Evolutionary conservation across 2,329 filamentous ascomycete species (phyloP).

Genomic region (Aspergillus texensis): DNA sequence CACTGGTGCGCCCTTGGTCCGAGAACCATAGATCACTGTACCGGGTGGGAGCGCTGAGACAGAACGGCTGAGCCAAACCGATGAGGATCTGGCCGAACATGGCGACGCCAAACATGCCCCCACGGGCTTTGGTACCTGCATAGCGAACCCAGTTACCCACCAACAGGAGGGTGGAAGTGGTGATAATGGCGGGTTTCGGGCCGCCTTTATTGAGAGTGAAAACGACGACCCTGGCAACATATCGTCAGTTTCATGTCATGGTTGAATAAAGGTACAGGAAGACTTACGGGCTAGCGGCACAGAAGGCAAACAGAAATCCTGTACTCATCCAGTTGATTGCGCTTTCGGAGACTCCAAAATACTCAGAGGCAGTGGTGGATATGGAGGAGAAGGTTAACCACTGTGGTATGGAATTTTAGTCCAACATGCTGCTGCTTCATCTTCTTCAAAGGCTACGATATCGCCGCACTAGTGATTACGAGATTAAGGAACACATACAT

Average conservation of each 20-base stretch:
- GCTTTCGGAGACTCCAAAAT: conserved; percentile 74
- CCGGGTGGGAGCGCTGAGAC: conserved; percentile 82
- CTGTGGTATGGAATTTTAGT: conserved; percentile 45
- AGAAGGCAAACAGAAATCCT: conserved; percentile 82
- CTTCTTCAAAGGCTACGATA: not conserved
- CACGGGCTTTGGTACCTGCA: conserved; percentile 62
- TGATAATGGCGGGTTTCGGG: conserved; percentile 75
- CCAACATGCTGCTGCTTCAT: not conserved
- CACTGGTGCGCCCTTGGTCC: conserved; percentile 76
- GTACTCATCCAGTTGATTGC: conserved; percentile 93
- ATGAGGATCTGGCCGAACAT: conserved; percentile 92
- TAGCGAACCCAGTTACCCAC: conserved; percentile 91
- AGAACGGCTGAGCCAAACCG: conserved; percentile 88
- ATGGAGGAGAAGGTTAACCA: conserved; percentile 93
- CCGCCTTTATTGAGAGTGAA: conserved; percentile 75
- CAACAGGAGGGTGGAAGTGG: conserved; percentile 72
- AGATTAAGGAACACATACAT: conserved; percentile 61
- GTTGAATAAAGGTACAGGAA: not conserved
- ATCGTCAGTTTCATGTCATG: not conserved
- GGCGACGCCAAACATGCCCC: conserved; percentile 71
- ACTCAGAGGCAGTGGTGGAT: conserved; percentile 70
- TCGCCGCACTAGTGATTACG: not conserved
- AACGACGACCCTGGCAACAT: conserved; percentile 59
- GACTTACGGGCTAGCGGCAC: conserved; percentile 66
- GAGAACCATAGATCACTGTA: conserved; percentile 98